Percentiles rank a stretch among this genome's conserved stretches.
These are phyloP conservation scores for Fusarium torreyae DNA, from an alignment of 2,329 filamentous ascomycete genomes.

Conservation along the genomic window DNA sequence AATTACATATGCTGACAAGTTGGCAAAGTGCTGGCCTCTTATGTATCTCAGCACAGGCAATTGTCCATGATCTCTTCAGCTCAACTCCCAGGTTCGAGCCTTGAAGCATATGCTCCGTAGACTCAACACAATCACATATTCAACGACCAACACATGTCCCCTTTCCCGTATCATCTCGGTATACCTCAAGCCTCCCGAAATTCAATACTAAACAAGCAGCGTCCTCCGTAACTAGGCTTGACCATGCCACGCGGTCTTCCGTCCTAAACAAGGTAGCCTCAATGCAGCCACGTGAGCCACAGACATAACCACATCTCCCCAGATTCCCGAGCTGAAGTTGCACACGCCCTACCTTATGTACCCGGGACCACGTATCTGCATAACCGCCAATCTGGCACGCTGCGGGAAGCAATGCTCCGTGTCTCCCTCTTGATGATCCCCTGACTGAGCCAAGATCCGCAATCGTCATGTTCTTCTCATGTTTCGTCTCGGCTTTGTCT, in stretches of 20 bases:
- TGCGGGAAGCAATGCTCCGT: conserved; percentile 28
- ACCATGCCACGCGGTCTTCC: conserved; percentile 39
- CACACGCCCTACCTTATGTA: conserved; percentile 5
- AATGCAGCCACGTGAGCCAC: conserved; percentile 37
- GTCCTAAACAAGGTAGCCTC: conserved; percentile 33
- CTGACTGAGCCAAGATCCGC: conserved; percentile 6
- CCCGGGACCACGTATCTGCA: background rate
- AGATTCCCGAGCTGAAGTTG: conserved; percentile 5
- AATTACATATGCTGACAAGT: background rate
- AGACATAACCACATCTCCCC: conserved; percentile 9
- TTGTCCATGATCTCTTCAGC: background rate
- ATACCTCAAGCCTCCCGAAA: conserved; percentile 20
- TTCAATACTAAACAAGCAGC: conserved; percentile 30
- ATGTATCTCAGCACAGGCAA: background rate
- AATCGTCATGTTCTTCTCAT: conserved; percentile 6
- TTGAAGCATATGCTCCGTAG: background rate
- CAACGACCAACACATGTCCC: background rate
- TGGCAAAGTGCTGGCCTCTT: background rate
- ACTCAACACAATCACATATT: conserved; percentile 19
- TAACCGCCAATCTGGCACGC: conserved; percentile 31
- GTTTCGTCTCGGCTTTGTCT: conserved; percentile 31
- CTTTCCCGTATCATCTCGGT: conserved; percentile 18
- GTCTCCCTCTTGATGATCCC: conserved; percentile 4
- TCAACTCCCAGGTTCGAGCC: background rate
- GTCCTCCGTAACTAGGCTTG: conserved; percentile 20